Evolutionary conservation across 225 moss, liverwort and hornwort species (phyloP).

Genomic region (Physcomitrium patens): DNA sequence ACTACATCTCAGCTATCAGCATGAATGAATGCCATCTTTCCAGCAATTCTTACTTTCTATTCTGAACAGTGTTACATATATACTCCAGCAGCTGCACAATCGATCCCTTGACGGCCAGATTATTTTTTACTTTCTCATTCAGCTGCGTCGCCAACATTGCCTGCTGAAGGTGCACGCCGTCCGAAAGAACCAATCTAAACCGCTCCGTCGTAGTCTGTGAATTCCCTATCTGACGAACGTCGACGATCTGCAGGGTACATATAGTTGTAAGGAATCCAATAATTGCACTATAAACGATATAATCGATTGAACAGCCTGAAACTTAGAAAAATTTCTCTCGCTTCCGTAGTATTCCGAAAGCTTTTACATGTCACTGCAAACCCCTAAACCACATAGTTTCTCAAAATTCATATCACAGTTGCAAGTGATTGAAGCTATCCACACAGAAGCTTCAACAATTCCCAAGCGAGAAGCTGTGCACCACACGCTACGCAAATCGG

Average conservation of each 20-base stretch:
- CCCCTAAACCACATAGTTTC: too few species aligned
- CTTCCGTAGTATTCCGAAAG: too few species aligned
- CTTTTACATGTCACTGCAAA: too few species aligned
- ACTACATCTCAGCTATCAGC: conserved; percentile 16
- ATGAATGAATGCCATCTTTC: conserved; percentile 5
- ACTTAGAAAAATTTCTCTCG: too few species aligned
- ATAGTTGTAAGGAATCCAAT: conserved; percentile 18
- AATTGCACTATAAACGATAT: not conserved
- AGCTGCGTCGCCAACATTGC: conserved; percentile 75
- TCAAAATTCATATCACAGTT: too few species aligned
- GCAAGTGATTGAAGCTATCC: not conserved
- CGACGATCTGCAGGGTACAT: conserved; percentile 32
- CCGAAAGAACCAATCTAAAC: conserved; percentile 66
- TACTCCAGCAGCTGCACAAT: conserved; percentile 70
- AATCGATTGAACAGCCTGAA: too few species aligned
- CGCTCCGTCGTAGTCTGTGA: conserved; percentile 56
- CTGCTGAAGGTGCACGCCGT: conserved; percentile 60
- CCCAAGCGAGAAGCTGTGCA: not conserved
- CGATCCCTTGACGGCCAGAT: conserved; percentile 49
- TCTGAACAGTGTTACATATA: conserved; percentile 65
- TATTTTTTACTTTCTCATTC: conserved; percentile 64
- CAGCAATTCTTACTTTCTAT: conserved; percentile 51
- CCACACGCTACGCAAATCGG: not conserved
- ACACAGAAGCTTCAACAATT: not conserved
- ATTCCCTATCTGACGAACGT: conserved; percentile 65